Conservation (phyloP, 78 protist genomes). For the Andalucia godoyi region DNA sequence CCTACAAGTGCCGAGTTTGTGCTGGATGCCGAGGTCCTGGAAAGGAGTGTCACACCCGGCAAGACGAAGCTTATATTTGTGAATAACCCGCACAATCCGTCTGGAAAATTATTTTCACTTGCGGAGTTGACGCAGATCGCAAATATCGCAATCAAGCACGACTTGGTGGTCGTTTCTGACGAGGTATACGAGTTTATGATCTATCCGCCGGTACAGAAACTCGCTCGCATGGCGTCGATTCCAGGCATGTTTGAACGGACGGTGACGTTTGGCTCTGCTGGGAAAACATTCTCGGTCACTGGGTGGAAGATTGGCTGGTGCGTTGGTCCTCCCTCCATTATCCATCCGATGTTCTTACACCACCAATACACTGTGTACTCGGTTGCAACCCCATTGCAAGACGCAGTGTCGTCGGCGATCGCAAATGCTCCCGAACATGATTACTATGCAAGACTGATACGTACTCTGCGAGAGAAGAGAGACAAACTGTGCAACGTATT, state of each 20-base stretch:
- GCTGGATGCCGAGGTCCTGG: constrained; percentile 34
- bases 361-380: constrained; percentile 37
- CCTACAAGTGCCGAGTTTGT: neutral
- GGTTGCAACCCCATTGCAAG: constrained; percentile 54
- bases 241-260: constrained; percentile 28
- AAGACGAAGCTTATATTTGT: constrained; percentile 39
- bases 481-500: constrained; percentile 2
- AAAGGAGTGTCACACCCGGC: constrained; percentile 11
- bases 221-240: constrained; percentile 2
- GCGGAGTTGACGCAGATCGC: constrained; percentile 33
- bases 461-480: too few species aligned
- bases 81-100: constrained; percentile 66
- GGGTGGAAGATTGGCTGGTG: constrained; percentile 75
- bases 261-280: constrained; percentile 19
- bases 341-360: neutral
- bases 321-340: constrained; percentile 31
- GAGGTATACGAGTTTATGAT: constrained; percentile 61
- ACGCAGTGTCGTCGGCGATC: constrained; percentile 22
- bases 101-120: constrained; percentile 49
- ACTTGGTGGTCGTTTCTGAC: constrained; percentile 38
- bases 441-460: too few species aligned
- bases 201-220: constrained; percentile 16
- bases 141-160: constrained; percentile 7
- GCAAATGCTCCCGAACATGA: neutral
- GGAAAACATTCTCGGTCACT: constrained; percentile 46